Evolutionary conservation across 805 yeast species (phyloP), one percentile per base, ranked within the genome.

Genomic region (Lipomyces starkeyi): DNA sequence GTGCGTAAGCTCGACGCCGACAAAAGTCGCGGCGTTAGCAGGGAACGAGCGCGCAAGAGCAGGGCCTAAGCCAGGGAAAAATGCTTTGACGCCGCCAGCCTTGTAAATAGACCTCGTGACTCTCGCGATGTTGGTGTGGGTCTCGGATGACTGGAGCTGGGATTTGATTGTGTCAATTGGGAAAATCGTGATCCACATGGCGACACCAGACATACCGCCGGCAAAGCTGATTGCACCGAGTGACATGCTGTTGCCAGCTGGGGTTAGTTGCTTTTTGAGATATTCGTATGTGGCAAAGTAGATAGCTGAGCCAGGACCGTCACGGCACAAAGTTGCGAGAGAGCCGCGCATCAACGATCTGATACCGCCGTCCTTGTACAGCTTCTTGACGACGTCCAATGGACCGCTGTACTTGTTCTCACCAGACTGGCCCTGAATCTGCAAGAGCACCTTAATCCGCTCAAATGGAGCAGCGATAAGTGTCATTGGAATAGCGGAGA

Each of bases 1-100:
- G 74, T 78, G 76, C 27, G 97, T 91, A 66, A 93, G 76, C 78
- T 94, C 99, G 37, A 94, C 98, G 59, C 98, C 99, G 47, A 92
- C 85, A 81, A 94, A 94, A 2, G 98, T 93, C 8, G 99, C 98
- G n/a, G 99, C 99, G 79, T 95, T 94, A 27, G 98, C 98, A 2
- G 98, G 98, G 89, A 95, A 94, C 54, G 97, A 89, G 79, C 99
- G 86, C 32, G 92, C 86, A 76, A 94, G 82, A 1, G 98, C 98
- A 5, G 99, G 98, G 0, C 97, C 98, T 29, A 94, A 84, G 66
- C 99, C 99, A 2, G 98, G 98, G 91, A 93, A 94, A 81, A 94
- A 94, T 0, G 96, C 97, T 77, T 88, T 90, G 72, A 92, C 11
- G 32, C 98, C 98, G 27, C 93, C 94, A 70, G 86, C 86, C 6